Evolutionary conservation across 495 filamentous ascomycete species (phyloP), one percentile per base, ranked within the genome.

Genomic region (Daldinia caldariorum): DNA sequence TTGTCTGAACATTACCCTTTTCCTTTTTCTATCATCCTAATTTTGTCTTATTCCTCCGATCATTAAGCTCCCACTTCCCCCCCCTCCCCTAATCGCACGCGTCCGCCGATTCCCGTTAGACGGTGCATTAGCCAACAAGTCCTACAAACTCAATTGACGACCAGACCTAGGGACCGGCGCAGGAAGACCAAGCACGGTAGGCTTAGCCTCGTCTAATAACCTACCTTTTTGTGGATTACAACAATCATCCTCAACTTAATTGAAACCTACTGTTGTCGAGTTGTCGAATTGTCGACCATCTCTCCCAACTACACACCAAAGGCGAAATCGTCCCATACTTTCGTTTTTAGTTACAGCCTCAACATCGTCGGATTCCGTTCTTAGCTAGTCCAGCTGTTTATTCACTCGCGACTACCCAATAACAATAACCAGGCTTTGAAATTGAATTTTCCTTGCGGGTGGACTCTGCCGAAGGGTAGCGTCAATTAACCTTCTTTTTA

Each of bases 101-200:
- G 56, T 65, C 31, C 49, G n/a, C 67, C 57, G 18, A 39, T 62
- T 64, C 43, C 18, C 43, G 61, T 72, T 62, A 68, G 50, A 31
- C 61, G 49, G 57, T 68, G 61, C 61, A 64, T 65, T 68, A 68
- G 50, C 43, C 43, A 68, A 51, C 35, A 58, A 20, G 57, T 54
- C 41, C 29, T 10, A 38, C 68, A 65, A 72, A 65, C 61, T 72
- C 61, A 68, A 72, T 65, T 62, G 64, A 56, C 56, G 26, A 53
- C 29, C 49, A 41, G 35, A 32, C 39, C 41, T 41, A 43, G 43
- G 38, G 34, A 64, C 63, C 63, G 68, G 58, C 45, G 61, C 61
- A 65, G 47, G 34, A 47, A 47, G 34, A 41, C 13, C 34, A 35
- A 1, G 6, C 34, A 35, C 9, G 56, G 56, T 61, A 65, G 38